Percentiles rank a stretch among this genome's conserved stretches.
Conservation (phyloP, 768 basidiomycete species). For the Pisolithus tinctorius region DNA sequence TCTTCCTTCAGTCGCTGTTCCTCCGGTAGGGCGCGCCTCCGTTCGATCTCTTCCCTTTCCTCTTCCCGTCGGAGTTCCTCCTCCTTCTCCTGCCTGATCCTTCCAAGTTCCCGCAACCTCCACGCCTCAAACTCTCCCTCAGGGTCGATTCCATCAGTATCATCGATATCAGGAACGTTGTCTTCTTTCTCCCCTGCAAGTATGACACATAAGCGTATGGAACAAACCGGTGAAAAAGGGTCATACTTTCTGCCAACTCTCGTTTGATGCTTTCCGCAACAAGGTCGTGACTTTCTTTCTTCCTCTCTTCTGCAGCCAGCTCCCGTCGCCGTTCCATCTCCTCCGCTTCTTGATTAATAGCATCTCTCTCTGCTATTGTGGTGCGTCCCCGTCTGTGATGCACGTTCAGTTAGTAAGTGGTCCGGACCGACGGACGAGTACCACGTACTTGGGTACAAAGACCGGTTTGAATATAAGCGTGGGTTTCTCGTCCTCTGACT, state of each 20-base stretch:
- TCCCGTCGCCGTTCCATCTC: slow-evolving; percentile 66
- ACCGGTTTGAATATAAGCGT: slow-evolving; percentile 84
- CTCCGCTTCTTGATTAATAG: slow-evolving; percentile 65
- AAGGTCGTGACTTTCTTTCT: slow-evolving; percentile 83
- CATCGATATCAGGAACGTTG: slow-evolving; percentile 81
- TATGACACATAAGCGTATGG: background rate
- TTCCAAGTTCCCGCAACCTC: slow-evolving; percentile 87
- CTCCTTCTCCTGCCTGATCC: slow-evolving; percentile 93
- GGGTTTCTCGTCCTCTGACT: slow-evolving; percentile 66
- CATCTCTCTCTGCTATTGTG: slow-evolving; percentile 66
- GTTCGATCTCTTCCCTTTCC: slow-evolving; percentile 87
- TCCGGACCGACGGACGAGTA: background rate
- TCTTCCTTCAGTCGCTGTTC: slow-evolving; percentile 91
- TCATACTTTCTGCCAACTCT: slow-evolving; percentile 85
- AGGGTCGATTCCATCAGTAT: slow-evolving; percentile 90
- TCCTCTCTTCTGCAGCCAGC: slow-evolving; percentile 71
- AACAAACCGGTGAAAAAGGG: slow-evolving; percentile 8
- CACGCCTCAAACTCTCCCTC: slow-evolving; percentile 91
- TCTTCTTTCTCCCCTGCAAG: slow-evolving; percentile 81
- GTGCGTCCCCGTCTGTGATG: slow-evolving; percentile 59
- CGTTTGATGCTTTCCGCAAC: slow-evolving; percentile 92
- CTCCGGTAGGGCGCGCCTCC: slow-evolving; percentile 88
- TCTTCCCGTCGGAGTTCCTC: slow-evolving; percentile 73
- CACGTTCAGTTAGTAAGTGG: slow-evolving; percentile 1
- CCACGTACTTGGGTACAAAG: slow-evolving; percentile 81